Evolutionary conservation across 148 eudicot species (phyloP).

Genomic region (Gaultheria prostrata): DNA sequence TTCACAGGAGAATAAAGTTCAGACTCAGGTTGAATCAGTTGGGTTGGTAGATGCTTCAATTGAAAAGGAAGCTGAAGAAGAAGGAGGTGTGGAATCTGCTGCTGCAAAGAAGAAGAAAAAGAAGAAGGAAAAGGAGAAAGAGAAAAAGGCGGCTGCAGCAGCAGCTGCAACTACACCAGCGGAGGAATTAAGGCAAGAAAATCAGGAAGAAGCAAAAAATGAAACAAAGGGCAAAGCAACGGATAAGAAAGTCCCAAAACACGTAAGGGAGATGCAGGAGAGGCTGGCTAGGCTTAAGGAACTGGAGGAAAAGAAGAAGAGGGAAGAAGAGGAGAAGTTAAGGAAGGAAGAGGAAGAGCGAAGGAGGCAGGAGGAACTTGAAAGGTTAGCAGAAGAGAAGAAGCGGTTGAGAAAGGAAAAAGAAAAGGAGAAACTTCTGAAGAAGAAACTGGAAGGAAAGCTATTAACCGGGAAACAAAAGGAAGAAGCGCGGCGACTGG

Average conservation of each 20-base stretch:
- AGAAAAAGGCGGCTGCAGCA: slow-evolving; percentile 52
- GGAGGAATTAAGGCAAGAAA: slow-evolving; percentile 33
- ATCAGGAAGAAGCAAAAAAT: slow-evolving; percentile 50
- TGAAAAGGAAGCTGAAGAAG: slow-evolving; percentile 59
- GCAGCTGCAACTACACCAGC: slow-evolving; percentile 41
- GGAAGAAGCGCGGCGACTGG: slow-evolving; percentile 77
- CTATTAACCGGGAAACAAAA: slow-evolving; percentile 82
- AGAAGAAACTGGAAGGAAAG: slow-evolving; percentile 72
- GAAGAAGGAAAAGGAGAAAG: slow-evolving; percentile 65
- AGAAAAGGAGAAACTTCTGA: slow-evolving; percentile 75
- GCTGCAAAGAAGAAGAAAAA: slow-evolving; percentile 79
- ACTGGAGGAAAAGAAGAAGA: slow-evolving; percentile 65
- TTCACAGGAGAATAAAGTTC: slow-evolving; percentile 41
- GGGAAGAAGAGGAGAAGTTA: slow-evolving; percentile 79
- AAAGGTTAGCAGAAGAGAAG: slow-evolving; percentile 74
- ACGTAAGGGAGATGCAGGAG: slow-evolving; percentile 92
- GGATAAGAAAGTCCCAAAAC: slow-evolving; percentile 79
- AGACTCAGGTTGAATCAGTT: slow-evolving; percentile 39
- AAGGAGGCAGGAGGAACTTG: slow-evolving; percentile 59
- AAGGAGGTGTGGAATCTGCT: slow-evolving; percentile 48
- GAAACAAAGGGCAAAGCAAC: slow-evolving; percentile 50
- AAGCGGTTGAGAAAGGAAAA: slow-evolving; percentile 70
- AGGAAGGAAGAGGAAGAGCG: slow-evolving; percentile 93
- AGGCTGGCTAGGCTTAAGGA: slow-evolving; percentile 69
- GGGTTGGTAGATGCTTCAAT: slow-evolving; percentile 33